These are phyloP conservation scores for Aurinia saxatilis DNA, from an alignment of 345 rosid genomes.

Conservation along the genomic window DNA sequence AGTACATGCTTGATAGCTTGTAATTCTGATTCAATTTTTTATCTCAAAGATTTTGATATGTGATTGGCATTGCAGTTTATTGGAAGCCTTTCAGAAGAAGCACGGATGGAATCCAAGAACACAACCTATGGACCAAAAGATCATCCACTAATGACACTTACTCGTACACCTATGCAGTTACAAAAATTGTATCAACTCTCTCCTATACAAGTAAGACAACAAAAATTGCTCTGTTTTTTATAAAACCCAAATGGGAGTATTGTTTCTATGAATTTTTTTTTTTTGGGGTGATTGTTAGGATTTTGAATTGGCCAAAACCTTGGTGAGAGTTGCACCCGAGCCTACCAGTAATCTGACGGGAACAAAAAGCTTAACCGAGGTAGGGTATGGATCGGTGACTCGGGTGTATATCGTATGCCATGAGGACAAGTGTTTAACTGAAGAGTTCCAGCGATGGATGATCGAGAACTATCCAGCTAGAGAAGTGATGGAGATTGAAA, in stretches of 20 bases:
- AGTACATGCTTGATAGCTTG: no score
- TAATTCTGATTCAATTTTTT: no score
- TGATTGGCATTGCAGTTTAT: slow-evolving; percentile 3
- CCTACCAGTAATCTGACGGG: slow-evolving; percentile 21
- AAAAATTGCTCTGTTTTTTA: background rate
- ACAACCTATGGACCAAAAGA: slow-evolving; percentile 11
- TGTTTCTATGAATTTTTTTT: background rate
- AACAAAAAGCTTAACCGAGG: slow-evolving; percentile 19
- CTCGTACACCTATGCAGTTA: slow-evolving; percentile 7
- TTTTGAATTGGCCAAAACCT: slow-evolving; percentile 30
- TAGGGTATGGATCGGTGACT: slow-evolving; percentile 29
- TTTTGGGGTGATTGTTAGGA: slow-evolving; percentile 22
- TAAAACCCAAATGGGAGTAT: background rate
- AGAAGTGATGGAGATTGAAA: slow-evolving; percentile 36
- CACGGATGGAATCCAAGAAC: background rate
- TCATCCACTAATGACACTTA: background rate
- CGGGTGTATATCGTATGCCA: slow-evolving; percentile 31
- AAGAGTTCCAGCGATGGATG: slow-evolving; percentile 31
- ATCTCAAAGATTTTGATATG: no score
- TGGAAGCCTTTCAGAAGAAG: background rate
- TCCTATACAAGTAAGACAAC: slow-evolving; percentile 20
- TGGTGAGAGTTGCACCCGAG: slow-evolving; percentile 30
- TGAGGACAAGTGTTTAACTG: slow-evolving; percentile 21
- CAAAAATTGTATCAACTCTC: slow-evolving; percentile 14
- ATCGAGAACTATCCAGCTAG: slow-evolving; percentile 25